Evolutionary conservation across 805 yeast genomes (phyloP).

Genomic region (Hanseniaspora guilliermondii): DNA sequence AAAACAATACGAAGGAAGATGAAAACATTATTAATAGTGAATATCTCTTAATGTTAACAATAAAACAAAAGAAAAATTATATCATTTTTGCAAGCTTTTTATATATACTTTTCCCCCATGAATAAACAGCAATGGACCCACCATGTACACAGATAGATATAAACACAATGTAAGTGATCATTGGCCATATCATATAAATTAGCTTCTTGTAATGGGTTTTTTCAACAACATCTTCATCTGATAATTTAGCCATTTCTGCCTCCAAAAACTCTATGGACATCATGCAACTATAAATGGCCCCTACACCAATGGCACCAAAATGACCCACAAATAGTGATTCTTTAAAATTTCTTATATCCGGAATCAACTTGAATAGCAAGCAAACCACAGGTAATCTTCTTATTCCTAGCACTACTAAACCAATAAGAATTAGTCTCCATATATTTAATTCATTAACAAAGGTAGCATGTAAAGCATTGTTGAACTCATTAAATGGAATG

Average conservation of each 20-base stretch:
- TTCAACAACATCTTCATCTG: slow-evolving; percentile 30
- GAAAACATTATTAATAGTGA: too few relatives aligned
- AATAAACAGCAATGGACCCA: slow-evolving; percentile 44
- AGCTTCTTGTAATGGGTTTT: slow-evolving; percentile 44
- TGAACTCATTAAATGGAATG: slow-evolving; percentile 75
- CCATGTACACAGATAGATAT: slow-evolving; percentile 84
- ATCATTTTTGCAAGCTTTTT: not conserved
- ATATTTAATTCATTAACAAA: slow-evolving; percentile 31
- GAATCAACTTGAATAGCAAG: slow-evolving; percentile 61
- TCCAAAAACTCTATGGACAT: slow-evolving; percentile 39
- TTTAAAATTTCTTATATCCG: slow-evolving; percentile 82
- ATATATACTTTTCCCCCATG: not conserved
- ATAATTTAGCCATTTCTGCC: not conserved
- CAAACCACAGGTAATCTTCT: slow-evolving; percentile 75
- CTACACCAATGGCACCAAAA: slow-evolving; percentile 96
- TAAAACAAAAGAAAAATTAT: too few relatives aligned
- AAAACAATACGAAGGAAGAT: too few relatives aligned
- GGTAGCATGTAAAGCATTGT: slow-evolving; percentile 42
- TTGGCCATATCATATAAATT: slow-evolving; percentile 65
- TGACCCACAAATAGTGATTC: slow-evolving; percentile 91
- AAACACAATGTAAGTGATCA: slow-evolving; percentile 64
- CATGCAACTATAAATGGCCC: slow-evolving; percentile 76
- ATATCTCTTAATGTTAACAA: too few relatives aligned
- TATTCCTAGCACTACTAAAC: slow-evolving; percentile 58
- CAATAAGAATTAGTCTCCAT: slow-evolving; percentile 69